These are phyloP conservation scores for Naganishia vaughanmartiniae DNA, from an alignment of 768 basidiomycete species.

Conservation along the genomic window DNA sequence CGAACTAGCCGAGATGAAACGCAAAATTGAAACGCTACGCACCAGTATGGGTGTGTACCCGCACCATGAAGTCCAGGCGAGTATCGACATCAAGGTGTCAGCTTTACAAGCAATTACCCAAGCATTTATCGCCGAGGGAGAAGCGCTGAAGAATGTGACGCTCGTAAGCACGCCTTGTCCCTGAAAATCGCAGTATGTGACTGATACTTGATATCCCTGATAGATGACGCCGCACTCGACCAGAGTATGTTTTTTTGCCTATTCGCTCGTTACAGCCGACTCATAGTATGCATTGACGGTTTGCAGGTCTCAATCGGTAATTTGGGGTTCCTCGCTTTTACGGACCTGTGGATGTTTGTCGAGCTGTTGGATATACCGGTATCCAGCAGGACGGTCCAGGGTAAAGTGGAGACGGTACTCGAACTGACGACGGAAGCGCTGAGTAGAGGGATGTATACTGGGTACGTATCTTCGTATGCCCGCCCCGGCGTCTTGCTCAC, in stretches of 20 bases:
- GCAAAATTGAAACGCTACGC: slow-evolving; percentile 24
- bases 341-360: slow-evolving; percentile 25
- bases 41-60: slow-evolving; percentile 3
- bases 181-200: no score
- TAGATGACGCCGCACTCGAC: slow-evolving; percentile 28
- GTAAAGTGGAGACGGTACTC: slow-evolving; percentile 22
- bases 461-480: neutral
- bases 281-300: neutral
- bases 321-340: slow-evolving; percentile 22
- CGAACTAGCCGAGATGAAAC: slow-evolving; percentile 24
- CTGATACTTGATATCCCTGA: neutral
- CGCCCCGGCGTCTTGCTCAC: no score
- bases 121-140: slow-evolving; percentile 10
- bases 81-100: neutral
- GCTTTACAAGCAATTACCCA: slow-evolving; percentile 17
- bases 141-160: slow-evolving; percentile 18
- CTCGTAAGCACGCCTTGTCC: neutral
- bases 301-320: slow-evolving; percentile 23
- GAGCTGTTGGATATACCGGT: slow-evolving; percentile 19
- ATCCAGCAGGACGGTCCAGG: slow-evolving; percentile 10
- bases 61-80: slow-evolving; percentile 16
- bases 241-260: slow-evolving; percentile 1
- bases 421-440: slow-evolving; percentile 26
- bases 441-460: slow-evolving; percentile 24
- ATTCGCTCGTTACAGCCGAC: neutral